Base-by-base conservation (phyloP, 164 flowering plant genomes). In the Dillenia suffruticosa region DNA sequence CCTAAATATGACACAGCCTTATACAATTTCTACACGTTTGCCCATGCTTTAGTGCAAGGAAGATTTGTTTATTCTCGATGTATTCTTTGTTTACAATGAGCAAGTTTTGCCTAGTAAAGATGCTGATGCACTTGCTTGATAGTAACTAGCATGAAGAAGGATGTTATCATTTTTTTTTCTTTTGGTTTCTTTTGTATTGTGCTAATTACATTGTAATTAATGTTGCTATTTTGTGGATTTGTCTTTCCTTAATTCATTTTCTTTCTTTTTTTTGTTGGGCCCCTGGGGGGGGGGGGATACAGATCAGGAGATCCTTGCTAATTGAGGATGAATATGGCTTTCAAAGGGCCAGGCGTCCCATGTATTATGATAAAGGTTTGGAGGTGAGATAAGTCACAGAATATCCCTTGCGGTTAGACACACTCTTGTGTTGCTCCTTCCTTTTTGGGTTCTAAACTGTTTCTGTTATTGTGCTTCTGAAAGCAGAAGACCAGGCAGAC, bases 281-380 rank as follows among this genome's bases (percentile, higher is more conserved):
- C 22, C 22, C 22, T 24, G 40, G 40, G 40, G 40, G 40, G 40
- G 40, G 40, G 40, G 40, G 40, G 5, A 9, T 61, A 56, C 74
- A 93, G 98, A 87, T 93, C 49, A 78, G 98, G 73, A 89, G 91
- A 68, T 75, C 95, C 32, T 51, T 93, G 63, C 84, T 89, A 9
- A 83, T 89, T 72, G 98, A 93, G 77, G 85, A 90, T 71, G 98
- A 93, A 67, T 71, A 81, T 65, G 98, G 98, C 15, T 89, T 93
- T 60, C 72, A 82, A 50, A 87, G 66, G 76, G 87, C 91, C 46
- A 84, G 54, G 73, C 65, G 82, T 69, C 96, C 95, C 32, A 76
- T 80, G 52, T 93, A 90, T 69, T 89, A 90, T 54, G 97, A 93
- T 63, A 95, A 87, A 61, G 96, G 98, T 46, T 70, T 88, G 45